A percentile compares a stretch with the other conserved stretches of the same genome.
Conservation (phyloP, 2,329 filamentous ascomycete genomes). For the Calonectria fujianensis region DNA sequence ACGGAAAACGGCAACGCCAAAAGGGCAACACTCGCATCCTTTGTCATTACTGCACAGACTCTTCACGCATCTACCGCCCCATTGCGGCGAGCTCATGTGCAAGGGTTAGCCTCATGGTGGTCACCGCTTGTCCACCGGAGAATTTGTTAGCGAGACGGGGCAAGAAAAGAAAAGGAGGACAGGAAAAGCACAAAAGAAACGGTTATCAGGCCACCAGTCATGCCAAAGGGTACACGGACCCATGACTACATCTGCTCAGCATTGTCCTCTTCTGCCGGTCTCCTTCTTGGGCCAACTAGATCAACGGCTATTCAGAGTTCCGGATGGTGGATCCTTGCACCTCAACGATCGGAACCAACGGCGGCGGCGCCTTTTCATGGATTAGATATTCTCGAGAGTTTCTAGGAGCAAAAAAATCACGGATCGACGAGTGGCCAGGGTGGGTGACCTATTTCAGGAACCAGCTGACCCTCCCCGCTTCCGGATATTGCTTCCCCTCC, state of each 20-base stretch:
- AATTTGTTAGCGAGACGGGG: constrained; percentile 6
- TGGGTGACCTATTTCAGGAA: constrained; percentile 19
- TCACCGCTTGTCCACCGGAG: constrained; percentile 12
- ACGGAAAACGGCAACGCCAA: constrained; percentile 32
- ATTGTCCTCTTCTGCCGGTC: not conserved
- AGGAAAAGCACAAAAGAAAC: constrained; percentile 42
- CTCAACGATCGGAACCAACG: constrained; percentile 29
- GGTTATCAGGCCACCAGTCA: constrained; percentile 34
- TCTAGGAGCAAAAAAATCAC: not conserved
- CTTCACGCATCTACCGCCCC: constrained; percentile 29
- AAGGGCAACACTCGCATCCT: constrained; percentile 38
- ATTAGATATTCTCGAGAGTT: constrained; percentile 15
- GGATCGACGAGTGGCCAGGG: not conserved
- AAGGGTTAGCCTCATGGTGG: constrained; percentile 45
- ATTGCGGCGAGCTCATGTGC: constrained; percentile 43
- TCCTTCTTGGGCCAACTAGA: not conserved
- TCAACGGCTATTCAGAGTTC: constrained; percentile 23
- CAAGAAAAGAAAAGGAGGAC: not conserved
- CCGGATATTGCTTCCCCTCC: constrained; percentile 1
- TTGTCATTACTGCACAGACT: constrained; percentile 36
- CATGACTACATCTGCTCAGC: not conserved
- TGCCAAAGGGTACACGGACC: not conserved
- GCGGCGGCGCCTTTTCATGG: constrained; percentile 18
- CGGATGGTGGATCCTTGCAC: constrained; percentile 30
- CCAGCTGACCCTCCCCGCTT: constrained; percentile 19